These are phyloP conservation scores for Cystofilobasidium macerans DNA, from an alignment of 768 basidiomycete genomes.

Conservation along the genomic window DNA sequence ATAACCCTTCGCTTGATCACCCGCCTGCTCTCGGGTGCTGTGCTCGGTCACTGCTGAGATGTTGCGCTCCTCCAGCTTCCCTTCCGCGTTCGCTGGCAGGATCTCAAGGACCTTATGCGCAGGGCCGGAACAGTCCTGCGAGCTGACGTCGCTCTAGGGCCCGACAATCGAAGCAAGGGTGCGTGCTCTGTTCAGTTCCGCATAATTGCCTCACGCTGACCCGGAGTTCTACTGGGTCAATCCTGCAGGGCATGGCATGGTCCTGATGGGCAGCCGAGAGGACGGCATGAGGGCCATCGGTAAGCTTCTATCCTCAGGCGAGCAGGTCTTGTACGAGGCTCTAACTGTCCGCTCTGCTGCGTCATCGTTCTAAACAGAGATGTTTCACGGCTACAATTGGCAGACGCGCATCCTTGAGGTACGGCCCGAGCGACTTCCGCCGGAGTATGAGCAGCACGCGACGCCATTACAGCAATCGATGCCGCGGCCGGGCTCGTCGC, in stretches of 20 bases:
- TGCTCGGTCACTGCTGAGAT: constrained; percentile 2
- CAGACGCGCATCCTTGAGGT: constrained; percentile 87
- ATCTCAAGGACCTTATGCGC: constrained; percentile 94
- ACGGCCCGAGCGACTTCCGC: constrained; percentile 68
- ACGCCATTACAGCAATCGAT: constrained; percentile 17
- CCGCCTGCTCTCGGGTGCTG: background rate
- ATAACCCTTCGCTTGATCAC: constrained; percentile 18
- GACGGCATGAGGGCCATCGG: constrained; percentile 83
- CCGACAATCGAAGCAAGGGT: constrained; percentile 29
- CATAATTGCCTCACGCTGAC: background rate
- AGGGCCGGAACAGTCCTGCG: constrained; percentile 81
- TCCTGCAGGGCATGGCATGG: constrained; percentile 52
- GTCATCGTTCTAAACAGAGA: constrained; percentile 43
- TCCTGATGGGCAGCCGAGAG: constrained; percentile 83
- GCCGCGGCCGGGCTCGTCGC: constrained; percentile 15
- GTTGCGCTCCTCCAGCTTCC: constrained; percentile 53
- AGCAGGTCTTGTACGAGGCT: background rate
- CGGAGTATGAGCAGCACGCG: constrained; percentile 47
- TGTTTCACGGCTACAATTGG: constrained; percentile 97
- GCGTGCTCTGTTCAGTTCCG: background rate
- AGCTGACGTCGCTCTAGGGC: constrained; percentile 42
- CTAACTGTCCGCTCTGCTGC: background rate
- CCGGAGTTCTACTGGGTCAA: background rate
- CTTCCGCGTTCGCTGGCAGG: constrained; percentile 96
- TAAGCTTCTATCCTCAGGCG: constrained; percentile 27